Evolutionary conservation across 208 protist species (phyloP), one percentile per base, ranked within the genome.

Genomic region (Leishmania gerbilli): DNA sequence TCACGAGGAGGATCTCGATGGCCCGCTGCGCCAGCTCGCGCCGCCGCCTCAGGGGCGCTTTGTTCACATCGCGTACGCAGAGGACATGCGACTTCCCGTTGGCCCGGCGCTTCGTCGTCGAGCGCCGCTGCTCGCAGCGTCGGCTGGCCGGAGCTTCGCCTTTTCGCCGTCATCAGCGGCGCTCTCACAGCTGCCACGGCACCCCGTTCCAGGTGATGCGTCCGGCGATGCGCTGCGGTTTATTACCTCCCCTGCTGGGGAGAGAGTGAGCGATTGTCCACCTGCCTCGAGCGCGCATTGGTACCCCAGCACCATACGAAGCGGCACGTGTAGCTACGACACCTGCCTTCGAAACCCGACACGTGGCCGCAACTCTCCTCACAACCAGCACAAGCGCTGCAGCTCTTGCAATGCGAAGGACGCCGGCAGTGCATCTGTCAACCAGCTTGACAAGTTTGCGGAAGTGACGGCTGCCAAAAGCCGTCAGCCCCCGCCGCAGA

Each of bases 1-100:
- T 56, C 64, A 68, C 37, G 62, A 79, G 82, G 78, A 79, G 2
- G 81, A 79, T 37, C 42, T 47, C 34, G 74, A 71, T 13, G 77
- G 82, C 0, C 82, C 82, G 55, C 82, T 86, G 77, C 82, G 82
- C 15, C 77, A 82, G 21, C 51, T 86, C 7, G 60, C 82, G 0
- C 78, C 82, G 13, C 82, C 82, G 0, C 82, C 82, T 5, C 62
- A 60, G 40, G 82, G 82, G 0, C 74, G 67, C 11, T 86, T 86
- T 53, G 76, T 82, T 37, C 78, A 74, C 2, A 76, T 86, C 37
- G 49, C 78, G 17, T 86, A 80, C 74, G 56, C 82, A 31, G 64
- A 76, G 58, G 62, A 80, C 60, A 37, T 7, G 58, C 76, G 76
- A 40, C 45, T 45, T 2, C n/a, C 4, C 47, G 19, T 31, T 64